Conservation (phyloP, 164 flowering plant species). For the Echeveria elegans region DNA sequence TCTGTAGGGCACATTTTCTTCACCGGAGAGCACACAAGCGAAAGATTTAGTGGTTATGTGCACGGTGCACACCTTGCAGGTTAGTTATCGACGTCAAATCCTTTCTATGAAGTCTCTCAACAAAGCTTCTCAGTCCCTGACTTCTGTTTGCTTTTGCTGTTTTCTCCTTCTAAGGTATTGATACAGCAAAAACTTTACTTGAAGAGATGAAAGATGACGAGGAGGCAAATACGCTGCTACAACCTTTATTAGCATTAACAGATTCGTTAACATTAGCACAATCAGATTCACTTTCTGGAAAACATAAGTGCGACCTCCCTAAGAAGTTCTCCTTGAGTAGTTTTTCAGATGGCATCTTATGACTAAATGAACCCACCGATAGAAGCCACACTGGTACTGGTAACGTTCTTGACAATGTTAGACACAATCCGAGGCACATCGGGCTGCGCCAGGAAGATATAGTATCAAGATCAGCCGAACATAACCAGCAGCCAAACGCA, state of each 20-base stretch:
- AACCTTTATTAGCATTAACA: conserved; percentile 53
- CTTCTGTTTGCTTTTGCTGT: not conserved
- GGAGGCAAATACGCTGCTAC: conserved; percentile 26
- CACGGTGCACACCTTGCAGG: conserved; percentile 93
- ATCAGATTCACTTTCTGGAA: conserved; percentile 38
- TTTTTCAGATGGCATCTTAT: conserved; percentile 62
- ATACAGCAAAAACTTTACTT: conserved; percentile 44
- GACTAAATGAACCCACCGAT: conserved; percentile 30
- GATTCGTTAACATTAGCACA: conserved; percentile 41
- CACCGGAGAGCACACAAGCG: conserved; percentile 87
- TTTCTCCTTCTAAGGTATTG: conserved; percentile 47
- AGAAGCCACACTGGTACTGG: not conserved
- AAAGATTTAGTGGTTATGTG: conserved; percentile 77
- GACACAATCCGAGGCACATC: not conserved
- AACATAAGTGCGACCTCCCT: conserved; percentile 58
- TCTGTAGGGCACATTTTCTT: conserved; percentile 74
- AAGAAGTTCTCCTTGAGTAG: conserved; percentile 40
- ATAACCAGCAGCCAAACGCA: not conserved
- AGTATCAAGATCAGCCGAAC: not conserved
- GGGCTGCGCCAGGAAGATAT: not conserved
- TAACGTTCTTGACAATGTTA: not conserved
- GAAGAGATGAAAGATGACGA: conserved; percentile 45
- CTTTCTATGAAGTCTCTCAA: not conserved
- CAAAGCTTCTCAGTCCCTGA: not conserved
- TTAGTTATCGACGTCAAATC: conserved; percentile 11